Evolutionary conservation across 345 rosid species (phyloP).

Genomic region (Syzygium aqueum): DNA sequence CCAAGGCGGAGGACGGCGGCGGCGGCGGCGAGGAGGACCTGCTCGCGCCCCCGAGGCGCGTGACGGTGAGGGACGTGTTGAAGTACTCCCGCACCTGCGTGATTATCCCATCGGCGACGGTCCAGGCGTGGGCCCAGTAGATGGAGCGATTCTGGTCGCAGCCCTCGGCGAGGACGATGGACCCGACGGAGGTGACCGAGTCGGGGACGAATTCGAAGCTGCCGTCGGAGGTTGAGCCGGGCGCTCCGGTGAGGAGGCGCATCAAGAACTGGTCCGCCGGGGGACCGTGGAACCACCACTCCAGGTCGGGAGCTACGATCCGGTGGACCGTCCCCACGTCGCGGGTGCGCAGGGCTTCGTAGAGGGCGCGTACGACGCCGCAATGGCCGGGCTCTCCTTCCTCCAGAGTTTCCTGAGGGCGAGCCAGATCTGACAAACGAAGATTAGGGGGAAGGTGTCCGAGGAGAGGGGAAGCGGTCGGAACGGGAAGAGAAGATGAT

Average conservation of each 20-base stretch:
- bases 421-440: conserved; percentile 57
- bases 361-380: conserved; percentile 75
- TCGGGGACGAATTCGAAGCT: conserved; percentile 44
- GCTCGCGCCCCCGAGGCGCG: conserved; percentile 43
- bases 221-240: conserved; percentile 6
- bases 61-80: conserved; percentile 87
- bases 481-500: too few species aligned
- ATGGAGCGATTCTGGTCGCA: conserved; percentile 45
- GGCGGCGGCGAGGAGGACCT: not conserved
- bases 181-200: conserved; percentile 42
- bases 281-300: conserved; percentile 99
- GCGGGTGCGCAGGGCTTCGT: conserved; percentile 69
- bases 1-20: conserved; percentile 6
- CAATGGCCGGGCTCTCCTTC: conserved; percentile 47
- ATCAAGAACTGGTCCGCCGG: conserved; percentile 96
- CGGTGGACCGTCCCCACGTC: conserved; percentile 72
- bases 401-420: conserved; percentile 47
- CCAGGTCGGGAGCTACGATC: conserved; percentile 81
- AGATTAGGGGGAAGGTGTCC: not conserved
- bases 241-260: conserved; percentile 82
- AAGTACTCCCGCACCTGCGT: conserved; percentile 91
- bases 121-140: conserved; percentile 99
- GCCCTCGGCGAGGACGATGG: conserved; percentile 79
- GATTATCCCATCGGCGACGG: conserved; percentile 84
- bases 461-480: too few species aligned